These are phyloP conservation scores for Xylaria sp. DNA, from an alignment of 2,329 filamentous ascomycete species.

Conservation along the genomic window DNA sequence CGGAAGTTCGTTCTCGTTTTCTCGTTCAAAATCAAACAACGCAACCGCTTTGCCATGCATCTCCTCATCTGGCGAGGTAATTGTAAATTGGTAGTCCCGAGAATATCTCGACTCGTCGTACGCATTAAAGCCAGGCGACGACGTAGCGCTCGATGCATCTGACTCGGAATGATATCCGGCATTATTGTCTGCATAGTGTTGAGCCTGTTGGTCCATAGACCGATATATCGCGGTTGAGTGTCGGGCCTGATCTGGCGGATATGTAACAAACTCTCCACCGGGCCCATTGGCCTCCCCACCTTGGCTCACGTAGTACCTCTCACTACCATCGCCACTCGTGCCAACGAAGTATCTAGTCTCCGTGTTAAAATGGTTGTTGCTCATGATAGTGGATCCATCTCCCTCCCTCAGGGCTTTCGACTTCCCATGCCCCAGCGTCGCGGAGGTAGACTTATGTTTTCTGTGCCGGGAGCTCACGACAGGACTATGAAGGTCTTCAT, in stretches of 20 bases:
- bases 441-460: constrained; percentile 77
- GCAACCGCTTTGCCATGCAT: constrained; percentile 97
- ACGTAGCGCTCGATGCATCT: constrained; percentile 62
- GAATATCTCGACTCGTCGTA: constrained; percentile 82
- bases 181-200: constrained; percentile 52
- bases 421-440: constrained; percentile 53
- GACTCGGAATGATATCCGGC: constrained; percentile 61
- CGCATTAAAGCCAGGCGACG: constrained; percentile 62
- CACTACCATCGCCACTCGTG: constrained; percentile 71
- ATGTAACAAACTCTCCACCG: constrained; percentile 81
- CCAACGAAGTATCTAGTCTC: constrained; percentile 72
- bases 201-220: constrained; percentile 51
- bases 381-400: constrained; percentile 50
- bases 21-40: constrained; percentile 90
- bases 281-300: constrained; percentile 74
- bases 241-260: constrained; percentile 68
- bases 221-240: constrained; percentile 59
- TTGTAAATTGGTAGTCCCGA: constrained; percentile 91
- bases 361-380: constrained; percentile 57
- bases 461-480: constrained; percentile 84
- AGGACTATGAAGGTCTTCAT: constrained; percentile 91
- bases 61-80: constrained; percentile 93
- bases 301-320: constrained; percentile 76
- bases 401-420: constrained; percentile 51
- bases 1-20: constrained; percentile 95